A percentile compares a stretch with the other conserved stretches of the same genome.
Conservation (phyloP, 768 basidiomycete species). For the Auricularia cornea region DNA sequence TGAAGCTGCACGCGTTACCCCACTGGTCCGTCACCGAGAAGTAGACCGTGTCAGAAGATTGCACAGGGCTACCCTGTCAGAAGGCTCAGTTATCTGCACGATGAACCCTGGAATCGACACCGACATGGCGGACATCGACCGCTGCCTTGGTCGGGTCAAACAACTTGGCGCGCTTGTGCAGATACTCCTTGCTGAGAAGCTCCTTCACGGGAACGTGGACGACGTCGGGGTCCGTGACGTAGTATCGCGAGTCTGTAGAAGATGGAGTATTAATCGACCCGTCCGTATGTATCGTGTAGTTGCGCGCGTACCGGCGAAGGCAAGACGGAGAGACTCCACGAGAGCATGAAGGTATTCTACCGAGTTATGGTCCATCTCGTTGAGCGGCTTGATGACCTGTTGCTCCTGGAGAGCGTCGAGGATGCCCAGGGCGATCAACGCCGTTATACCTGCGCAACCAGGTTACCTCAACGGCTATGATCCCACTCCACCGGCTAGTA, state of each 20-base stretch:
- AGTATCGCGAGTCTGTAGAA: slow-evolving; percentile 71
- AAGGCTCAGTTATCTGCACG: slow-evolving; percentile 8
- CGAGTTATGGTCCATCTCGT: slow-evolving; percentile 85
- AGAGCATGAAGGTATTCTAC: slow-evolving; percentile 80
- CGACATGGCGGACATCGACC: slow-evolving; percentile 57
- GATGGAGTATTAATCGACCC: not conserved
- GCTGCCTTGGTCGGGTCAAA: slow-evolving; percentile 65
- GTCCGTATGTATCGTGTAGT: not conserved
- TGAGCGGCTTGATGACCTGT: slow-evolving; percentile 56
- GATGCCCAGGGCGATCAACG: slow-evolving; percentile 87
- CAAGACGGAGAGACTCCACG: slow-evolving; percentile 76
- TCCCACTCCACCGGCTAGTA: not conserved
- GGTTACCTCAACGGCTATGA: not conserved
- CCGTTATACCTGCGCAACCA: slow-evolving; percentile 58
- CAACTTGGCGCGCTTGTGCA: slow-evolving; percentile 67
- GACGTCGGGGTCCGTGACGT: slow-evolving; percentile 85
- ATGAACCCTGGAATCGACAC: slow-evolving; percentile 12
- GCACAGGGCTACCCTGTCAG: slow-evolving; percentile 69
- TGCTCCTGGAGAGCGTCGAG: slow-evolving; percentile 78
- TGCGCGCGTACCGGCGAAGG: no score
- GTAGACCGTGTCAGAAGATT: slow-evolving; percentile 91
- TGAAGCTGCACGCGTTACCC: slow-evolving; percentile 86
- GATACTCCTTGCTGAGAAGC: slow-evolving; percentile 86
- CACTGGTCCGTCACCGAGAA: slow-evolving; percentile 82
- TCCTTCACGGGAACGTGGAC: slow-evolving; percentile 69